A percentile compares a stretch with the other conserved stretches of the same genome.
phyloP scores from a whole-genome alignment of 208 protist genomes.

The Wallacemonas sp. region DNA sequence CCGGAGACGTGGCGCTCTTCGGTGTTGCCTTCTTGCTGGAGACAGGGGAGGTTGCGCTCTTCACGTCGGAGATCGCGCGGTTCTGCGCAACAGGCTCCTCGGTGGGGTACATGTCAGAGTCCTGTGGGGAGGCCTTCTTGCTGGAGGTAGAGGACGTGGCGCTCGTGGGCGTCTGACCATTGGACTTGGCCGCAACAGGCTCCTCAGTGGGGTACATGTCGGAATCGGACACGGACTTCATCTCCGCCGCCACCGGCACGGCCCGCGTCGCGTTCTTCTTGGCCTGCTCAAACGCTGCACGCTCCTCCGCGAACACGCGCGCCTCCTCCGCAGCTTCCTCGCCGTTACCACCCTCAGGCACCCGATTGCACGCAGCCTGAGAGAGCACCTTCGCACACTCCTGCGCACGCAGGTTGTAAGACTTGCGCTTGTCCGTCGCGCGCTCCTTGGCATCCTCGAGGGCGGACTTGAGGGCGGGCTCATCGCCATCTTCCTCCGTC shows the following conservation, averaged over 20 bases:
- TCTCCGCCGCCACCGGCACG: neutral
- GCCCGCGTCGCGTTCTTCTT: neutral
- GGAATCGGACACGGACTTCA: neutral
- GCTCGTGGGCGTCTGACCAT: neutral
- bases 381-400: constrained; percentile 21
- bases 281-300: neutral
- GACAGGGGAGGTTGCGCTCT: constrained; percentile 1
- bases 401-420: constrained; percentile 50
- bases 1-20: constrained; percentile 1
- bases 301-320: neutral
- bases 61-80: neutral
- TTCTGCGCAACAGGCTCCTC: constrained; percentile 9
- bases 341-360: constrained; percentile 6
- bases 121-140: constrained; percentile 15
- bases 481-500: constrained; percentile 32
- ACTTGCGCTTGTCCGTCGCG: constrained; percentile 23
- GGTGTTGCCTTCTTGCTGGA: constrained; percentile 3
- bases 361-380: constrained; percentile 9
- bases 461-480: constrained; percentile 24
- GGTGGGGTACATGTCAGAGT: constrained; percentile 11
- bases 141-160: neutral
- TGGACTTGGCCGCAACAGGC: neutral
- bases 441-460: constrained; percentile 29
- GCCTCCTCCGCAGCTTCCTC: constrained; percentile 14
- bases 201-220: constrained; percentile 16